These are phyloP conservation scores for Platanus orientalis DNA, from an alignment of 164 flowering plant species.

Conservation along the genomic window DNA sequence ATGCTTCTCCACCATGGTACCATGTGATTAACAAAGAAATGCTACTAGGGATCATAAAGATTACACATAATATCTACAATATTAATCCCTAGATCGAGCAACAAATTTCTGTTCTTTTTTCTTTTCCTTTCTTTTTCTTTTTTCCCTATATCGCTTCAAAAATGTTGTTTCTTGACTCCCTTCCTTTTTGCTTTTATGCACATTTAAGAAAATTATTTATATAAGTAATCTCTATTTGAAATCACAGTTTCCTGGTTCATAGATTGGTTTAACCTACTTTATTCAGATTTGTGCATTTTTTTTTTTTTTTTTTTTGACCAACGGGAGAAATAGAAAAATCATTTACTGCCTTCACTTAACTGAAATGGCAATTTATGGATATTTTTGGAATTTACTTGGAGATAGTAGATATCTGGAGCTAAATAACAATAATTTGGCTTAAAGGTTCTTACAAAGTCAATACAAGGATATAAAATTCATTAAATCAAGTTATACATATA, in stretches of 20 bases:
- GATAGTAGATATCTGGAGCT: background rate
- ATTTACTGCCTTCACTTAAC: too few relatives aligned
- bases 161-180: too few relatives aligned
- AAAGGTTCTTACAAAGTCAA: too few relatives aligned
- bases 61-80: background rate
- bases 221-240: background rate
- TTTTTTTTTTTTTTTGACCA: too few relatives aligned
- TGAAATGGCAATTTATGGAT: too few relatives aligned
- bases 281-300: too few relatives aligned
- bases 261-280: too few relatives aligned
- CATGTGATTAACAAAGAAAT: slow-evolving; percentile 7
- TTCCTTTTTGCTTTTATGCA: too few relatives aligned
- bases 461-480: background rate
- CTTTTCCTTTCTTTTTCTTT: too few relatives aligned
- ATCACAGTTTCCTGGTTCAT: background rate
- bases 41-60: background rate
- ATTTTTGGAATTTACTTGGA: background rate
- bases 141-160: background rate
- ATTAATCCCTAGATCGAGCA: background rate
- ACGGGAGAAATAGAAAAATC: too few relatives aligned
- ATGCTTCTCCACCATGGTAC: slow-evolving; percentile 13
- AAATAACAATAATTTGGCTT: background rate
- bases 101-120: too few relatives aligned
- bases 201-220: too few relatives aligned
- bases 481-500: background rate